phyloP scores from a whole-genome alignment of 768 basidiomycete species.

The Macrolepiota dolichaula region DNA sequence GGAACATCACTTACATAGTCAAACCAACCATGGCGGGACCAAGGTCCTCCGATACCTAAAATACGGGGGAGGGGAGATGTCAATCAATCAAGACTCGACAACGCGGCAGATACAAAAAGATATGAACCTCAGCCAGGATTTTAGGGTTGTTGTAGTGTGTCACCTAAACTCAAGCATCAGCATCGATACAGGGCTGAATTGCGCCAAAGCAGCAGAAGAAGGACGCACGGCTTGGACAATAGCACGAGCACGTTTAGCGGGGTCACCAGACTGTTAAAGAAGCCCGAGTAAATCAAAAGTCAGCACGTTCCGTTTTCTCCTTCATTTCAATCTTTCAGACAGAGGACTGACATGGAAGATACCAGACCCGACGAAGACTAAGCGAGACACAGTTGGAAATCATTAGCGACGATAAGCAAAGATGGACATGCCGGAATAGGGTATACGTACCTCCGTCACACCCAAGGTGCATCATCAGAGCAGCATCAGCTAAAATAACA shows the following conservation, averaged over 20 bases:
- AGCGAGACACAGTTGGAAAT: slow-evolving; percentile 4
- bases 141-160: slow-evolving; percentile 96
- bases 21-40: slow-evolving; percentile 94
- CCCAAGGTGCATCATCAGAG: slow-evolving; percentile 98
- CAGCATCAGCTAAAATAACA: slow-evolving; percentile 73
- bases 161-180: slow-evolving; percentile 42
- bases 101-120: slow-evolving; percentile 6
- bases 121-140: slow-evolving; percentile 76
- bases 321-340: neutral
- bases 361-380: slow-evolving; percentile 97
- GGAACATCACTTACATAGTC: slow-evolving; percentile 59
- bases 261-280: slow-evolving; percentile 72
- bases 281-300: slow-evolving; percentile 4
- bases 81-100: neutral
- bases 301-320: neutral
- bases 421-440: slow-evolving; percentile 1
- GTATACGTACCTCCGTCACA: slow-evolving; percentile 82
- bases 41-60: slow-evolving; percentile 73
- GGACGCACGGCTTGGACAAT: slow-evolving; percentile 86
- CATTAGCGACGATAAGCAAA: slow-evolving; percentile 8
- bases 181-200: neutral
- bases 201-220: neutral
- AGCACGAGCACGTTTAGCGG: slow-evolving; percentile 89
- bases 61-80: neutral
- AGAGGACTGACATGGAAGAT: slow-evolving; percentile 80